phyloP scores from a whole-genome alignment of 2,329 filamentous ascomycete species.

The Ceratocystiopsis sp. region DNA sequence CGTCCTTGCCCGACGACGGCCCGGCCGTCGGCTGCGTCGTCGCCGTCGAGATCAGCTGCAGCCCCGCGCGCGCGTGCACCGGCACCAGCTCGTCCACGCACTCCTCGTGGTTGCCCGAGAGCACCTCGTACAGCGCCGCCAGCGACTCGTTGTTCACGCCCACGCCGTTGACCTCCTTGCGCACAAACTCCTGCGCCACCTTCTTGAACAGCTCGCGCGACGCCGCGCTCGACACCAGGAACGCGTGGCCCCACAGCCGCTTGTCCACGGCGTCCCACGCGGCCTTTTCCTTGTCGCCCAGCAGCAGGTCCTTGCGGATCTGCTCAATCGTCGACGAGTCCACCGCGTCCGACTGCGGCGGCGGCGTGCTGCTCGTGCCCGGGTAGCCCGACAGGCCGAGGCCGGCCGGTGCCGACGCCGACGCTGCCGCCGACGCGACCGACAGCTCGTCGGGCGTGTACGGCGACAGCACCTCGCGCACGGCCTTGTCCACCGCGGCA shows the following conservation, averaged over 20 bases:
- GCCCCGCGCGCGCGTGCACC: constrained; percentile 74
- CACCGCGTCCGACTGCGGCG: constrained; percentile 37
- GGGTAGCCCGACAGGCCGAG: constrained; percentile 6
- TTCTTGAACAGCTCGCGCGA: constrained; percentile 79
- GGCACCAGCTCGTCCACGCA: constrained; percentile 93
- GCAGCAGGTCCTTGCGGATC: constrained; percentile 55
- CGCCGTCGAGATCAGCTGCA: constrained; percentile 68
- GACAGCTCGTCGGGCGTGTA: constrained; percentile 6
- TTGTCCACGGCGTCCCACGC: constrained; percentile 90
- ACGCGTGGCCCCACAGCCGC: constrained; percentile 87
- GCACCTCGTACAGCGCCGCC: constrained; percentile 80
- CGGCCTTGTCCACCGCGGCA: constrained; percentile 51
- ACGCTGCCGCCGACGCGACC: constrained; percentile 1
- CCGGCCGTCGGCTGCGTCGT: constrained; percentile 49
- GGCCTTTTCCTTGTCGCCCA: constrained; percentile 76
- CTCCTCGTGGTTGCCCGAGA: constrained; percentile 87
- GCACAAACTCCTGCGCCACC: constrained; percentile 87
- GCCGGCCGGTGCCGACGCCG: constrained; percentile 5
- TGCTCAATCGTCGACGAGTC: constrained; percentile 54
- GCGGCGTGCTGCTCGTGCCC: background rate
- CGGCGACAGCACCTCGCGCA: constrained; percentile 47
- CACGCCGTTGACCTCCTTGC: constrained; percentile 76
- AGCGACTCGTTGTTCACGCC: constrained; percentile 72
- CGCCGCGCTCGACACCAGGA: constrained; percentile 67
- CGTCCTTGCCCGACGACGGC: constrained; percentile 55